phyloP scores from a whole-genome alignment of 2,329 filamentous ascomycete species.

The Hypomyces rosellus region DNA sequence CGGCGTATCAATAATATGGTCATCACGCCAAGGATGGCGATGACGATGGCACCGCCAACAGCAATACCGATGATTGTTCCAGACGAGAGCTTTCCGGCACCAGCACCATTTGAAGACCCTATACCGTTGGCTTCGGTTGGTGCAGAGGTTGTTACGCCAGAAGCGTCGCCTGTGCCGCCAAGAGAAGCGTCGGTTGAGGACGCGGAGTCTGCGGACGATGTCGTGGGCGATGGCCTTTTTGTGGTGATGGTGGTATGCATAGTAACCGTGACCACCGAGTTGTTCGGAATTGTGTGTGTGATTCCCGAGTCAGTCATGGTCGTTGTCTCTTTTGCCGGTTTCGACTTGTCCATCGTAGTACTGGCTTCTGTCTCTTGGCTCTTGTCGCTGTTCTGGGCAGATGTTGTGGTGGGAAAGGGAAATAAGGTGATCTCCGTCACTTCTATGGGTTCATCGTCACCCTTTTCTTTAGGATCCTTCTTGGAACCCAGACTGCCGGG shows the following conservation, averaged over 20 bases:
- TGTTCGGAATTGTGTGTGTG: conserved; percentile 31
- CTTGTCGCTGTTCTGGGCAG: neutral
- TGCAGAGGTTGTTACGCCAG: conserved; percentile 5
- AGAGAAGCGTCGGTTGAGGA: conserved; percentile 5
- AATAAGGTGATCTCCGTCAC: neutral
- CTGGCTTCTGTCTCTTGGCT: neutral
- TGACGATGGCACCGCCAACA: conserved; percentile 22
- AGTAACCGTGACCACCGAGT: conserved; percentile 28
- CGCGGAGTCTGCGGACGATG: conserved; percentile 5
- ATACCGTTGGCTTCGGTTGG: conserved; percentile 11
- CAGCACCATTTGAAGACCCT: neutral
- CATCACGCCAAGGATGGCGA: conserved; percentile 21
- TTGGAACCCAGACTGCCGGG: conserved; percentile 13
- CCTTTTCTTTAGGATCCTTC: neutral
- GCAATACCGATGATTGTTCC: conserved; percentile 30
- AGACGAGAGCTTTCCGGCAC: conserved; percentile 16
- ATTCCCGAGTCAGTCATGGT: conserved; percentile 30
- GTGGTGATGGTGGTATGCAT: conserved; percentile 27
- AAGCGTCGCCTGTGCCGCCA: conserved; percentile 6
- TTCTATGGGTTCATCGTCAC: neutral
- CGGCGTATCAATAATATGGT: conserved; percentile 17
- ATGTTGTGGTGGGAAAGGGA: neutral
- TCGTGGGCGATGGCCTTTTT: conserved; percentile 17
- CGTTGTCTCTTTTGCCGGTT: conserved; percentile 7
- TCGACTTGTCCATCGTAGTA: neutral